These are phyloP conservation scores for Wickerhamomyces sp. DNA, from an alignment of 1,139 yeast species.

Conservation along the genomic window DNA sequence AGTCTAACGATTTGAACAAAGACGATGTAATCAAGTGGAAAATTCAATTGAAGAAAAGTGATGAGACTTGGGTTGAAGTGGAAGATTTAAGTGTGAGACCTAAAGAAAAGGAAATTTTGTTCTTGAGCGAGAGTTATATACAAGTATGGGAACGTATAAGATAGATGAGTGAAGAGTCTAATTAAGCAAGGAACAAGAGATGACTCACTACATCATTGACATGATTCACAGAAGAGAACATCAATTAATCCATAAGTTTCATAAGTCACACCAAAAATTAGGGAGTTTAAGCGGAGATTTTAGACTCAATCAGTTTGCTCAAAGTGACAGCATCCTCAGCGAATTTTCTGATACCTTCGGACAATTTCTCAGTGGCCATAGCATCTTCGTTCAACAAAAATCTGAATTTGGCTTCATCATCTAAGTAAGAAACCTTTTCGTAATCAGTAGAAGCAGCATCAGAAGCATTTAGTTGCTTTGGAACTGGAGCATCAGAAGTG, in stretches of 20 bases:
- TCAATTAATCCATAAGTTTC: too few species aligned
- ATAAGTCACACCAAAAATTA: too few species aligned
- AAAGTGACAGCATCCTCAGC: slow-evolving; percentile 91
- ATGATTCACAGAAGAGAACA: too few species aligned
- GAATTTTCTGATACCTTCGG: slow-evolving; percentile 97
- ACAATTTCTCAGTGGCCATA: slow-evolving; percentile 96
- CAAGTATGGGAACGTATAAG: slow-evolving; percentile 56
- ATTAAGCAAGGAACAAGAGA: too few species aligned
- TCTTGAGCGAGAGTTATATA: slow-evolving; percentile 56
- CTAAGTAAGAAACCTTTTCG: slow-evolving; percentile 74
- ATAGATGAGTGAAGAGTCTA: too few species aligned
- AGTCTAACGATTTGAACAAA: slow-evolving; percentile 18
- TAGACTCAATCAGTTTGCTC: slow-evolving; percentile 71
- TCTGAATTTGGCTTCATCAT: slow-evolving; percentile 89
- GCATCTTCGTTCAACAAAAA: slow-evolving; percentile 91
- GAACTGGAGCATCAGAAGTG: slow-evolving; percentile 73
- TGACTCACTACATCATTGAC: too few species aligned
- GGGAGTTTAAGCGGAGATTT: slow-evolving; percentile 44
- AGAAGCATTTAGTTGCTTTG: slow-evolving; percentile 67
- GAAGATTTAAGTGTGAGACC: slow-evolving; percentile 43
- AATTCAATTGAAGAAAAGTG: slow-evolving; percentile 42
- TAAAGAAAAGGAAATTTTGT: slow-evolving; percentile 54
- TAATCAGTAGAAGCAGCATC: slow-evolving; percentile 50
- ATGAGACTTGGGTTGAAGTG: slow-evolving; percentile 52
- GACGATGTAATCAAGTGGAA: slow-evolving; percentile 42